Base-by-base conservation (phyloP, 148 eudicot species). In the Diospyros lotus region DNA sequence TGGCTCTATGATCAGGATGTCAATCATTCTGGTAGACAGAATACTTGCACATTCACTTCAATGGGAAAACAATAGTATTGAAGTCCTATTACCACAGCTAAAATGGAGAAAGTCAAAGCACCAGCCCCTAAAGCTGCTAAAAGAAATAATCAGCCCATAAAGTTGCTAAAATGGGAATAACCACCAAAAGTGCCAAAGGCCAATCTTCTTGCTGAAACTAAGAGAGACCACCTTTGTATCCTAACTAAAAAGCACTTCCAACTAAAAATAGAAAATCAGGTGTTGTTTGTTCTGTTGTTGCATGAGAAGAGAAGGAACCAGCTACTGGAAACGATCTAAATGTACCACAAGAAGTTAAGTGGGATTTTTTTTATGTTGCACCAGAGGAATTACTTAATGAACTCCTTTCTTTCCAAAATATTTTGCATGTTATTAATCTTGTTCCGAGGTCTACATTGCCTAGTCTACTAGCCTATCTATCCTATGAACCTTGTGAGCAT, bases 1-100 rank as follows among this genome's bases (percentile, higher is more conserved):
- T 69, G 59, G 44, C 58, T 69, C 14, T 69, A 52, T 52, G 72
- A 69, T 13, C 18, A 43, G 11, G 58, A 69, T 52, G 72, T 69
- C 58, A 3, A 39, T 13, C 72, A 69, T 52, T 50, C n/a, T 52
- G 58, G 59, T n/a, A 38, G 53, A 67, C 14, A 46, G 40, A 67
- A 67, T 39, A 67, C 54, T 0, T 18, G 48, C 48, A 41, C 54
- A 10, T 67, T 67, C 40, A 15, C 41, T 67, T 66, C 56, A 67
- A 46, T 6, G 48, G 48, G 4, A 50, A 67, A 14, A 7, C 46
- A 39, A 67, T 67, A 3, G 14, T 67, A 9, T 18, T 67, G 70
- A 56, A 56, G 60, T 28, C 60, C 60, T 6, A 11, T 10, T 3
- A 56, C 15, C 12, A 56, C 13, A 10, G 60, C 14, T 10, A 10